Conservation (phyloP, 2,329 filamentous ascomycete species). For the Parafenestella ontariensis region DNA sequence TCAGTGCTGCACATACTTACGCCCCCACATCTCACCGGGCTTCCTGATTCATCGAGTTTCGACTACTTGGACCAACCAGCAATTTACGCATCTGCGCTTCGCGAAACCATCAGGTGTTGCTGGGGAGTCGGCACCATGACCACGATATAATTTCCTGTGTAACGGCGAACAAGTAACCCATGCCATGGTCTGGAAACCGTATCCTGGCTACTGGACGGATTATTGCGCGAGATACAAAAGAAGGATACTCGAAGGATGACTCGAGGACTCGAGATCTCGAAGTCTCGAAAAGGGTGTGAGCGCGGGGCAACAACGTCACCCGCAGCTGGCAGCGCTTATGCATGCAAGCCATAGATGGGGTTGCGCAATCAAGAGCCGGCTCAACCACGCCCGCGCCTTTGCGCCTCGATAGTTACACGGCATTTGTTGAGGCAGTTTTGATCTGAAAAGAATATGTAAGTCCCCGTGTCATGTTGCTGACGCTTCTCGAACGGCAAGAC, state of each 20-base stretch:
- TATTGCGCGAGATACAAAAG: neutral
- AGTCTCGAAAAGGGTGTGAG: conserved; percentile 4
- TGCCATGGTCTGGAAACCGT: neutral
- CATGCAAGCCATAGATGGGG: conserved; percentile 33
- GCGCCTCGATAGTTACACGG: conserved; percentile 26
- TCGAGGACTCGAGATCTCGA: neutral
- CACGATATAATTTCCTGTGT: neutral
- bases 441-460: neutral
- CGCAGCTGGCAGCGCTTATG: conserved; percentile 39
- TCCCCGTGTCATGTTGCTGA: neutral
- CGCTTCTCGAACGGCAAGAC: neutral
- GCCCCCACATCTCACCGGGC: neutral
- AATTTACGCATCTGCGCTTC: neutral
- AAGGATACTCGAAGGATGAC: neutral
- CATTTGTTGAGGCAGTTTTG: conserved; percentile 16
- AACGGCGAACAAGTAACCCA: neutral
- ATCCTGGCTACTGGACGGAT: neutral
- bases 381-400: conserved; percentile 9
- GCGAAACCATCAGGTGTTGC: conserved; percentile 9
- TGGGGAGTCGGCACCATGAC: conserved; percentile 2
- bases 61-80: neutral
- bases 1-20: neutral
- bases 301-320: conserved; percentile 12
- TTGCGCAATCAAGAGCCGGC: conserved; percentile 19
- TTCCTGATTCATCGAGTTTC: conserved; percentile 1